Base-by-base conservation (phyloP, 2,329 filamentous ascomycete genomes). In the Camillea tinctor region DNA sequence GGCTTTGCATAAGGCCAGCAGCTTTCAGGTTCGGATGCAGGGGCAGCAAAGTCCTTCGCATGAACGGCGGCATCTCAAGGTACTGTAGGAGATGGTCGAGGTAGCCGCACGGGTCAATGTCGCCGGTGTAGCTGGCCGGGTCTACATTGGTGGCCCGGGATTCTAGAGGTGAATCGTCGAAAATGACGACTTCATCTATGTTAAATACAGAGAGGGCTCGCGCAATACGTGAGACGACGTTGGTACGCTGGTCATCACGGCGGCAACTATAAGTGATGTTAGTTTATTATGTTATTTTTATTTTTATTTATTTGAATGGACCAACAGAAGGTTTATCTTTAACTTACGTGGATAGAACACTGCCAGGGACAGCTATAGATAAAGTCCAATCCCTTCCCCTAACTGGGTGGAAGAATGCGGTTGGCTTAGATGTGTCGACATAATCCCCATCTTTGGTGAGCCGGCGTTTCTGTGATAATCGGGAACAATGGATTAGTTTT, bases 101-200 rank as follows among this genome's bases (percentile, higher is more conserved):
- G 76, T 94, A 96, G 76, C 93, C 89, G 60, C 87, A 87, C 1
- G 91, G 91, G 69, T 95, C 89, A 15, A 85, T 80, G 71, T 88
- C 90, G 64, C 88, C 90, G 1, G 89, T 92, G 76, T 87, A 82
- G 68, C 79, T 74, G 53, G 80, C 74, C 55, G 80, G 78, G 66
- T 86, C 82, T 55, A 83, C 78, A 57, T 75, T 75, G 20, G 74
- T 73, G 26, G 79, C 76, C 30, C 82, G 81, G 30, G 79, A 70
- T 15, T 80, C 76, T 6, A 68, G 54, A 1, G 81, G 81, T 40
- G 80, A 81, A 75, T 96, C 92, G 71, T 94, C 87, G 74, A 90
- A 96, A 57, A 96, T 79, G 55, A 96, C 82, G 26, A 96, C 82
- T 76, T 96, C 92, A 72, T 96, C 92, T 66, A 96, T 84, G 69